Percentiles rank a stretch among this genome's conserved stretches.
These are phyloP conservation scores for Fusarium sp. DNA, from an alignment of 2,329 filamentous ascomycete genomes.

Conservation along the genomic window DNA sequence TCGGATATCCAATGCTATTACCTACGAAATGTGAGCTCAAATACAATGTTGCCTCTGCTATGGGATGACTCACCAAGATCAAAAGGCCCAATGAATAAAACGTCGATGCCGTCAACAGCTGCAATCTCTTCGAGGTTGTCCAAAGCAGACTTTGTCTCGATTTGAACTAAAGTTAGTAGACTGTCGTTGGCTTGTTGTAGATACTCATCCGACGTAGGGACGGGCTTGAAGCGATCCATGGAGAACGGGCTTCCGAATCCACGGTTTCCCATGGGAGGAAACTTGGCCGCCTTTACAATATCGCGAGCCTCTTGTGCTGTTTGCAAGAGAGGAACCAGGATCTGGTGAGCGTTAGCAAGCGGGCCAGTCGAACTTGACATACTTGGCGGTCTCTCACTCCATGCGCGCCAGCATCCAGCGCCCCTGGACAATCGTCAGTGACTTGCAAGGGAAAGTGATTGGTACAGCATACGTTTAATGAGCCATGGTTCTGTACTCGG, in stretches of 20 bases:
- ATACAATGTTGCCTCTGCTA: accelerated
- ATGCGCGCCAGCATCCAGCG: conserved; percentile 17
- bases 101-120: neutral
- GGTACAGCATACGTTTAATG: neutral
- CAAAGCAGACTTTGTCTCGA: conserved; percentile 11
- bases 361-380: accelerated
- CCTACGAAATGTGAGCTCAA: neutral
- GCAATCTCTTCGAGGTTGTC: conserved; percentile 13
- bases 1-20: conserved; percentile 17
- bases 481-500: conserved; percentile 23
- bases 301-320: conserved; percentile 13
- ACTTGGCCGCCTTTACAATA: conserved; percentile 13
- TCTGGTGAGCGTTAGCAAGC: neutral
- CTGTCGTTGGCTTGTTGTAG: conserved; percentile 16
- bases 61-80: neutral
- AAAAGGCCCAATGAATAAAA: conserved; percentile 8
- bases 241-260: conserved; percentile 16
- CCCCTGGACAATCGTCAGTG: neutral
- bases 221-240: conserved; percentile 17
- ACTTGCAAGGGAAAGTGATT: accelerated
- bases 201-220: conserved; percentile 15
- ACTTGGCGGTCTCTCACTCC: neutral
- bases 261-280: conserved; percentile 15
- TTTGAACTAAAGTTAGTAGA: conserved; percentile 14
- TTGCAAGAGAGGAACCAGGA: conserved; percentile 8